These are phyloP conservation scores for Kluyveromyces sp. DNA, from an alignment of 1,139 yeast genomes.

Conservation along the genomic window DNA sequence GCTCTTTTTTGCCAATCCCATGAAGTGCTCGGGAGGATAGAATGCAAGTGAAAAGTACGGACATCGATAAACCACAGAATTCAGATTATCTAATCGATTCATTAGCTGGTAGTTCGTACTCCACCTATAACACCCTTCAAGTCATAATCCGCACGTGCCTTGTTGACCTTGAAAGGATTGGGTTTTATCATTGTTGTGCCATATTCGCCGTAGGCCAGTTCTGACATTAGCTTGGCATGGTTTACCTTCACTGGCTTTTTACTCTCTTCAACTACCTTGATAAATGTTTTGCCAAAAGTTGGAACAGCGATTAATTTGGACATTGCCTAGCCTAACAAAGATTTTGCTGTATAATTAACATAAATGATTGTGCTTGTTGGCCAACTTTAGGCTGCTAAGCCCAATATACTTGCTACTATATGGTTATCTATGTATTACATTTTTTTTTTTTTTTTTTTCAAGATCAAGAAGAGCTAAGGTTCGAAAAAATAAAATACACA, in stretches of 20 bases:
- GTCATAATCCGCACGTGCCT: not conserved
- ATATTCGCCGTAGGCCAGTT: not conserved
- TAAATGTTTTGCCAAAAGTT: not conserved
- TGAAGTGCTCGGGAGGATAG: slow-evolving; percentile 40
- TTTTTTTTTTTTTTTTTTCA: too few relatives aligned
- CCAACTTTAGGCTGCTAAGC: too few relatives aligned
- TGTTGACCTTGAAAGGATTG: not conserved
- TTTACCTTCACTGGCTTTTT: not conserved
- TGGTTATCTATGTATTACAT: too few relatives aligned
- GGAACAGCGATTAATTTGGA: not conserved
- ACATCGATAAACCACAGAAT: slow-evolving; percentile 23
- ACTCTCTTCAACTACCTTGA: not conserved
- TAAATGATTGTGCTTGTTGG: too few relatives aligned
- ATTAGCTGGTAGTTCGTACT: slow-evolving; percentile 12
- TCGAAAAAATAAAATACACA: too few relatives aligned
- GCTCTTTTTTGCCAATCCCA: slow-evolving; percentile 42
- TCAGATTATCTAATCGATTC: slow-evolving; percentile 12
- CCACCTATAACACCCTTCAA: slow-evolving; percentile 4
- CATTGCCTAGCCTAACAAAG: not conserved
- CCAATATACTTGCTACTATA: too few relatives aligned
- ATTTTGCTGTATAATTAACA: too few relatives aligned
- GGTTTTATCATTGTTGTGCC: slow-evolving; percentile 2
- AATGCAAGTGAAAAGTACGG: slow-evolving; percentile 31
- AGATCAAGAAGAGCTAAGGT: too few relatives aligned
- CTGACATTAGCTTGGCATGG: not conserved